Evolutionary conservation across 306 rosid genomes (phyloP), one percentile per base, ranked within the genome.

Genomic region (Fragaria nilgerrensis): DNA sequence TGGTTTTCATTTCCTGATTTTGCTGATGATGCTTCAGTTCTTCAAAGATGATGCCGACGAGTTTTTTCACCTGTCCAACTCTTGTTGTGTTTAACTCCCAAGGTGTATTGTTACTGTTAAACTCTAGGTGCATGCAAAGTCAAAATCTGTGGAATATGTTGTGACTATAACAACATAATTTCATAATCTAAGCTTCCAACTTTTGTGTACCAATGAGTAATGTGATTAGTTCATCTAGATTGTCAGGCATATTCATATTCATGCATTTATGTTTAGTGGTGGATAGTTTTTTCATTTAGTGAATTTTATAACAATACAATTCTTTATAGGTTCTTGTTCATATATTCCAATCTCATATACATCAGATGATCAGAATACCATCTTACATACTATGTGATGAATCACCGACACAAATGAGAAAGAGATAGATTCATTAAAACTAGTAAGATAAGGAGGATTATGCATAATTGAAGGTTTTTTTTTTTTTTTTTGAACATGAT

Each of bases 131-230:
- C 76, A 36, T 64, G 59, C 73, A 70, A 62, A 32, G 34, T n/a
- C 61, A n/a, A 34, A 62, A 34, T 70, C 81, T 49, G 25, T 9
- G 71, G 72, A 78, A 34, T 48, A 12, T 59, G 50, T 45, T 71
- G 72, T 23, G 29, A 27, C 37, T 70, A 19, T 68, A 68, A 23
- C 56, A 23, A 72, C 34, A 25, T 25, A 34, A 17, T 32, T 56
- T 20, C 36, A 5, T 59, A 73, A 50, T 50, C 68, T 5, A 53
- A 15, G 39, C 41, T 68, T 82, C 72, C 39, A 73, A 25, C 27
- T 10, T 41, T 22, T 73, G 68, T 44, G 16, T 25, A 22, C 45
- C 58, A 19, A 5, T 20, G 27, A 74, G 69, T 45, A 36, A 45
- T n/a, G 36, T 61, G 71, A 45, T 29, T 61, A 43, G 45, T 11